These are phyloP conservation scores for Aeminium ludgeri DNA, from an alignment of 495 filamentous ascomycete genomes.

Conservation along the genomic window DNA sequence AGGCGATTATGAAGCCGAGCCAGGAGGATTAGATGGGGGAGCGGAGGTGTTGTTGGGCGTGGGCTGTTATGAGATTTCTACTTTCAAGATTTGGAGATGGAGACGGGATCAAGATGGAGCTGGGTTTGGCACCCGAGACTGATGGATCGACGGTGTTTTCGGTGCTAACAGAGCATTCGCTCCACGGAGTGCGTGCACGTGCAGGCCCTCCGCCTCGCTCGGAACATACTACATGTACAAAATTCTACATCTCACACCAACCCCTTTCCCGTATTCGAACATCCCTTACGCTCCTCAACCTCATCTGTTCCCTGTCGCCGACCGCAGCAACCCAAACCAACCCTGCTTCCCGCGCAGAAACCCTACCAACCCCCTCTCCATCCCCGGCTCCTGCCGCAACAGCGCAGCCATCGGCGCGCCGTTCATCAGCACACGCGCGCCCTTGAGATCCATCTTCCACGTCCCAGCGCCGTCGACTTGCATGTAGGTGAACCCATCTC, in stretches of 20 bases:
- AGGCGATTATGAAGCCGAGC: slow-evolving; percentile 29
- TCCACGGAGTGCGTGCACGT: no score
- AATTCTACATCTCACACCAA: not conserved
- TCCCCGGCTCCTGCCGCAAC: slow-evolving; percentile 1
- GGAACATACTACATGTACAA: no score
- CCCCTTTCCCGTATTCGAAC: not conserved
- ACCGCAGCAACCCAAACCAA: not conserved
- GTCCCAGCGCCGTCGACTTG: not conserved
- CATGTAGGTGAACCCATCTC: not conserved
- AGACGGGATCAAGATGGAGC: not conserved
- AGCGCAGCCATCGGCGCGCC: not conserved
- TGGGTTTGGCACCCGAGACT: not conserved
- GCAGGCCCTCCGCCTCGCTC: no score
- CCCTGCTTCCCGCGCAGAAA: not conserved
- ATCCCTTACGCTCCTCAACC: not conserved
- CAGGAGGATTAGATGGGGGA: slow-evolving; percentile 8
- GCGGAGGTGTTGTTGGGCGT: not conserved
- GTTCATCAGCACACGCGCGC: not conserved
- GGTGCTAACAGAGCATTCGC: not conserved
- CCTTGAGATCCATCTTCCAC: not conserved
- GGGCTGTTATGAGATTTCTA: not conserved
- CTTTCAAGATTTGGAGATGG: not conserved
- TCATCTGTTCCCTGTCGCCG: no score
- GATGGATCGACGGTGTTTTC: not conserved
- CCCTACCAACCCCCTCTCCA: not conserved